Percentiles rank a stretch among this genome's conserved stretches.
These are phyloP conservation scores for Chaetomium tenue DNA, from an alignment of 495 filamentous ascomycete genomes.

Conservation along the genomic window DNA sequence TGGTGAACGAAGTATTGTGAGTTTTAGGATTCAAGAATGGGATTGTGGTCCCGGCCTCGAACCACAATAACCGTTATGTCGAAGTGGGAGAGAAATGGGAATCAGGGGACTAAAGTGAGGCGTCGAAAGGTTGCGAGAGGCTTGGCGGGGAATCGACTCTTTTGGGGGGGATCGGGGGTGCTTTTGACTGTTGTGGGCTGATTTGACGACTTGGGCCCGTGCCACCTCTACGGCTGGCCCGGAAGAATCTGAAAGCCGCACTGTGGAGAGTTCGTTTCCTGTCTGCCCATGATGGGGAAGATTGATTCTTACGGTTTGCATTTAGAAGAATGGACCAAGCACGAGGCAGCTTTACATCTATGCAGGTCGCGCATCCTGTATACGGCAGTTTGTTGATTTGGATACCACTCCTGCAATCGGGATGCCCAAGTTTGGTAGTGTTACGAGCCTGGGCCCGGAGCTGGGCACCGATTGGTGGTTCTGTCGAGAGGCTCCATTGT, in stretches of 20 bases:
- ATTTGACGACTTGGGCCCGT: neutral
- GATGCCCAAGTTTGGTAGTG: no score
- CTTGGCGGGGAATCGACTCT: neutral
- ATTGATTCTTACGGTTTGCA: no score
- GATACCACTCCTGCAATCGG: no score
- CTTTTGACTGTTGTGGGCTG: neutral
- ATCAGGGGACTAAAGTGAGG: slow-evolving; percentile 17
- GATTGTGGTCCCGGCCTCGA: neutral
- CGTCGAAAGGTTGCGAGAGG: slow-evolving; percentile 25
- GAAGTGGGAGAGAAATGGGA: neutral
- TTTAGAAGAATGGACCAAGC: no score
- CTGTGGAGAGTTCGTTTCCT: no score
- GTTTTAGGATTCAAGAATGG: neutral
- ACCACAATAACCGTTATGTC: neutral
- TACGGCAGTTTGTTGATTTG: no score
- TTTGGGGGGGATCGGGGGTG: slow-evolving; percentile 13
- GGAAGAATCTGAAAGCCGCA: no score
- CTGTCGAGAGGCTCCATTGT: neutral
- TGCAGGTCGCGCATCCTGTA: no score
- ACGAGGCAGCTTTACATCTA: no score
- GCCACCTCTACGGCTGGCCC: neutral
- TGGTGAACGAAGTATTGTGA: neutral
- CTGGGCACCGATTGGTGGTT: no score
- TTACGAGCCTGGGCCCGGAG: no score
- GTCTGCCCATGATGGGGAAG: no score